A percentile compares a stretch with the other conserved stretches of the same genome.
Evolutionary conservation across 176 grass and related monocot genomes (phyloP).

Genomic region (Bonia amplexicaulis): DNA sequence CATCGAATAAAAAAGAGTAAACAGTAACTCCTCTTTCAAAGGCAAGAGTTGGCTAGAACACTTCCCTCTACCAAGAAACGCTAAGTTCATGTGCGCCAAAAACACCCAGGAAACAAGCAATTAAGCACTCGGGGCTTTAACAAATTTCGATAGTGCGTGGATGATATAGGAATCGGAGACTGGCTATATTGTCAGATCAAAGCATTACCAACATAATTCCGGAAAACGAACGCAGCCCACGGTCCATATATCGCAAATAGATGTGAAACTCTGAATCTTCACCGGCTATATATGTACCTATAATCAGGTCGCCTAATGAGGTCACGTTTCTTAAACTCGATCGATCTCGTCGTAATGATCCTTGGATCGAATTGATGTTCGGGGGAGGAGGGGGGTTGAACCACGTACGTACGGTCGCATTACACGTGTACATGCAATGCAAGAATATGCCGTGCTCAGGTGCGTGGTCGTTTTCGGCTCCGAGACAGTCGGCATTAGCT

Average conservation of each 20-base stretch:
- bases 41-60: not conserved
- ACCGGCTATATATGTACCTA: not conserved
- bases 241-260: too few species aligned
- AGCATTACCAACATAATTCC: not conserved
- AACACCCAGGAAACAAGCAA: too few species aligned
- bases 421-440: not conserved
- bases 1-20: too few species aligned
- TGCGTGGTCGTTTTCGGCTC: conserved; percentile 15
- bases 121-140: too few species aligned
- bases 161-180: not conserved
- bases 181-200: not conserved
- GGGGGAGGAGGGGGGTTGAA: too few species aligned
- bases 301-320: not conserved
- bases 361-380: not conserved
- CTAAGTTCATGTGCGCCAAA: too few species aligned
- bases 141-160: too few species aligned
- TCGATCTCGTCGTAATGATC: too few species aligned
- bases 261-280: too few species aligned
- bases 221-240: too few species aligned
- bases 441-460: not conserved
- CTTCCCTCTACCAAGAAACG: not conserved
- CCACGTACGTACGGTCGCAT: not conserved
- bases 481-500: not conserved
- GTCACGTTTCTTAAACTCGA: not conserved
- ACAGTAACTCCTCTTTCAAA: too few species aligned